phyloP scores from a whole-genome alignment of 768 basidiomycete species.

The Phylloporus sp. region DNA sequence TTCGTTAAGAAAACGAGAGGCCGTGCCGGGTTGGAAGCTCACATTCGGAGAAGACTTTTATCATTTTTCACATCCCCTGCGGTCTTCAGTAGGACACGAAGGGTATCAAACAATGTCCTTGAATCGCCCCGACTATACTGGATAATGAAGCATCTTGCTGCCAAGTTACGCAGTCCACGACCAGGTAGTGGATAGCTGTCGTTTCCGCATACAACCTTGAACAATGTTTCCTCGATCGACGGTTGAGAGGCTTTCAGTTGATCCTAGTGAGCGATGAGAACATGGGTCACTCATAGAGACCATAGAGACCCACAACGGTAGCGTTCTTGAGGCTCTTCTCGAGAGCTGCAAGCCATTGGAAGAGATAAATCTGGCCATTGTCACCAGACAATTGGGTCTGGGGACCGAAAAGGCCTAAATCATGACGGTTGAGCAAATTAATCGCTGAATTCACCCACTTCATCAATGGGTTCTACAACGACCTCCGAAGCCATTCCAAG shows the following conservation, averaged over 20 bases:
- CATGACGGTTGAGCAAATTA: neutral
- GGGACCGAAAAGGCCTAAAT: constrained; percentile 10
- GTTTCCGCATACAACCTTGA: constrained; percentile 64
- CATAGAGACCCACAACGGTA: constrained; percentile 44
- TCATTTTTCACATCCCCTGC: constrained; percentile 72
- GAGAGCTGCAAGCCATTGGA: constrained; percentile 74
- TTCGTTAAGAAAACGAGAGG: constrained; percentile 1
- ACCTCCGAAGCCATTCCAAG: constrained; percentile 25
- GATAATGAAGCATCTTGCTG: constrained; percentile 69
- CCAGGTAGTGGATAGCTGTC: constrained; percentile 79
- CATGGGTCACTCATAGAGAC: neutral
- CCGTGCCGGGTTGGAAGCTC: constrained; percentile 23
- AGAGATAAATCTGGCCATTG: constrained; percentile 76
- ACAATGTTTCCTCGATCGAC: constrained; percentile 55
- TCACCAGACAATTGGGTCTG: constrained; percentile 70
- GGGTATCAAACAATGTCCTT: constrained; percentile 79
- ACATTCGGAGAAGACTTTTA: constrained; percentile 67
- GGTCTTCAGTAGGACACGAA: constrained; percentile 73
- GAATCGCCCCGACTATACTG: constrained; percentile 82
- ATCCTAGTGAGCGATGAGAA: constrained; percentile 41
- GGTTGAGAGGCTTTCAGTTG: constrained; percentile 62
- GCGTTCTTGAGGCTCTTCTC: constrained; percentile 54
- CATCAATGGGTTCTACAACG: constrained; percentile 27
- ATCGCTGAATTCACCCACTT: constrained; percentile 22
- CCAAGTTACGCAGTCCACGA: constrained; percentile 75